Conservation (phyloP, 768 basidiomycete species). For the Amanita exitialis region DNA sequence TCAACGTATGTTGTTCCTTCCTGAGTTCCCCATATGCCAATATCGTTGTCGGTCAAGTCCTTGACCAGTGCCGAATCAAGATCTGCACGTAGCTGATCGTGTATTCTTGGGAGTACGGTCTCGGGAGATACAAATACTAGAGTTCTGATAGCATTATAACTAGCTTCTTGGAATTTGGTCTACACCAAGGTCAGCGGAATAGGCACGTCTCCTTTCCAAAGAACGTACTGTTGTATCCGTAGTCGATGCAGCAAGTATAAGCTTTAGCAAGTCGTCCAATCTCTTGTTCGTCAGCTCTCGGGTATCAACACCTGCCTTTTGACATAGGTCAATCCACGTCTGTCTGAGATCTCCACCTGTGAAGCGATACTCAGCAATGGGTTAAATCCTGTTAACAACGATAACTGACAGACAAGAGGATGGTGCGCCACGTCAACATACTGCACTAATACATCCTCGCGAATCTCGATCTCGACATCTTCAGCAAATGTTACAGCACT, state of each 20-base stretch:
- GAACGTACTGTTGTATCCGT: constrained; percentile 35
- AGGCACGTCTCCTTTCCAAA: background rate
- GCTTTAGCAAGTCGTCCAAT: constrained; percentile 36
- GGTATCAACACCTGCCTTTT: constrained; percentile 60
- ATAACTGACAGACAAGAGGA: constrained; percentile 43
- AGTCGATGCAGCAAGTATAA: constrained; percentile 37
- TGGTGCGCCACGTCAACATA: constrained; percentile 70
- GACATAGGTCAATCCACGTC: constrained; percentile 79
- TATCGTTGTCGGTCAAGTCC: constrained; percentile 58
- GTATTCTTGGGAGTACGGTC: constrained; percentile 53
- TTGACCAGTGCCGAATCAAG: constrained; percentile 52
- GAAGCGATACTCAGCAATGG: background rate
- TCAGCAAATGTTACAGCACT: constrained; percentile 39
- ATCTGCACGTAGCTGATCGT: constrained; percentile 56
- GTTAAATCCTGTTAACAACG: background rate
- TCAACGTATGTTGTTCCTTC: constrained; percentile 76
- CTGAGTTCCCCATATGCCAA: constrained; percentile 81
- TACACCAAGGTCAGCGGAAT: constrained; percentile 11
- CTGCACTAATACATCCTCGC: constrained; percentile 40
- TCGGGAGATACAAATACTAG: constrained; percentile 74
- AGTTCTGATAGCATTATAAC: constrained; percentile 65
- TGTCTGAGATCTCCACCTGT: constrained; percentile 42
- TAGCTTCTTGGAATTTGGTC: constrained; percentile 53
- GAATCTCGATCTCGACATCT: constrained; percentile 25
- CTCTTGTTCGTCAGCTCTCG: constrained; percentile 41